Conservation (phyloP, 306 rosid species). For the Cercis canadensis region DNA sequence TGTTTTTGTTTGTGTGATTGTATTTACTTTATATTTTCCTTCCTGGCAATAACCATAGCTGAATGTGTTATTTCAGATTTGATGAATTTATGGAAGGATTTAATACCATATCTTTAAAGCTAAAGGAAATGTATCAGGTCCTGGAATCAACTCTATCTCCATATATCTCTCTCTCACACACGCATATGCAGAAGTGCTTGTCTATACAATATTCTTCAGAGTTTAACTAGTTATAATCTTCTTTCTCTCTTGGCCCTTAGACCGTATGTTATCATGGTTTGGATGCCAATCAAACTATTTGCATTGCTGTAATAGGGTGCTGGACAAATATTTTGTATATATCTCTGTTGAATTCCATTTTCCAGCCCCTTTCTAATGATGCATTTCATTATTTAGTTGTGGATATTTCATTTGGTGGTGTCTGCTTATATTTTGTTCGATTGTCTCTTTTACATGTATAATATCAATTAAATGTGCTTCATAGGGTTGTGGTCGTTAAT, state of each 20-base stretch:
- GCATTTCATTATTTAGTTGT: background rate
- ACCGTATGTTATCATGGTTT: background rate
- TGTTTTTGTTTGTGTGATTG: constrained; percentile 2
- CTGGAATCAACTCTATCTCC: constrained; percentile 35
- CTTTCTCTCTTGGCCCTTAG: constrained; percentile 12
- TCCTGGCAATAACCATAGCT: constrained; percentile 11
- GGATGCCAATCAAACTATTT: constrained; percentile 7
- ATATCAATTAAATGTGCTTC: background rate
- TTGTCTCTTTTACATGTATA: background rate
- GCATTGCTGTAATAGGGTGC: background rate
- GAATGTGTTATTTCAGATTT: constrained; percentile 57
- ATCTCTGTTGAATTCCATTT: background rate
- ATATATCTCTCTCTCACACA: background rate
- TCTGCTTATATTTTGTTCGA: background rate
- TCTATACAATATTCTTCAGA: background rate
- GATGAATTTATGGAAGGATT: constrained; percentile 99
- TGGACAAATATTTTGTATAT: background rate
- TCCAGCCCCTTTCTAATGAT: background rate
- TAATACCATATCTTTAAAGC: constrained; percentile 87
- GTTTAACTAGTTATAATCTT: constrained; percentile 13
- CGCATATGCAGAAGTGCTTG: background rate
- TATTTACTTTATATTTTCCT: constrained; percentile 19
- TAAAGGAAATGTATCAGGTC: constrained; percentile 98
- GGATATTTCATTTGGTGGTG: background rate
- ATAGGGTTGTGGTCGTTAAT: constrained; percentile 8